Conservation (phyloP, 1,284 basidiomycete species). For the Kwoniella shivajii region DNA sequence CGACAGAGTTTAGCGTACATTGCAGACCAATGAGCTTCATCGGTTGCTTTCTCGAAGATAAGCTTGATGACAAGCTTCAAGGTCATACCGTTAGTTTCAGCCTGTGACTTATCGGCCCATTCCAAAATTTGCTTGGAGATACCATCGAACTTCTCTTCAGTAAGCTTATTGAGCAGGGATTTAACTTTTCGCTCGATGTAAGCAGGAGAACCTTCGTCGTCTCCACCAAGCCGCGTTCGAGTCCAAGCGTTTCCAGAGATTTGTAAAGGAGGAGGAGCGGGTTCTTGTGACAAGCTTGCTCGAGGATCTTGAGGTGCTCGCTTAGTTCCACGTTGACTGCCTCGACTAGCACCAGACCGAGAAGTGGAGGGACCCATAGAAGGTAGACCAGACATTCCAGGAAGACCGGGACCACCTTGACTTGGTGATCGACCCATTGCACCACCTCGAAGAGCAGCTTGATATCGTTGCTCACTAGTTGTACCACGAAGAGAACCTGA, state of each 20-base stretch:
- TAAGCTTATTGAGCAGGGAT: slow-evolving; percentile 90
- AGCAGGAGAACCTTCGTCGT: slow-evolving; percentile 71
- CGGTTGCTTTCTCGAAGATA: slow-evolving; percentile 95
- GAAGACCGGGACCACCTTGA: slow-evolving; percentile 59
- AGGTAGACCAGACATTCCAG: slow-evolving; percentile 29
- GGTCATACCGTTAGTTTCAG: slow-evolving; percentile 90
- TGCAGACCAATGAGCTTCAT: slow-evolving; percentile 92
- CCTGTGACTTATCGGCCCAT: slow-evolving; percentile 91
- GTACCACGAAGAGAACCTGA: slow-evolving; percentile 52
- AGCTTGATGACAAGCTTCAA: slow-evolving; percentile 94
- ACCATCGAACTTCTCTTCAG: slow-evolving; percentile 94
- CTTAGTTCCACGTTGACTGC: slow-evolving; percentile 47
- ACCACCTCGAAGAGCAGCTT: slow-evolving; percentile 30
- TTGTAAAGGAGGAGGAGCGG: slow-evolving; percentile 73
- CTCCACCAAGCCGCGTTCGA: slow-evolving; percentile 50
- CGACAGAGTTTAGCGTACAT: slow-evolving; percentile 95
- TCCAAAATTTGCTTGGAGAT: slow-evolving; percentile 90
- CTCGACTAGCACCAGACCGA: slow-evolving; percentile 37
- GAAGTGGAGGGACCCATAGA: slow-evolving; percentile 32
- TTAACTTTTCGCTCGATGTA: slow-evolving; percentile 93
- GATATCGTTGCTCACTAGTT: slow-evolving; percentile 74
- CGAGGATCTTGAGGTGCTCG: slow-evolving; percentile 45
- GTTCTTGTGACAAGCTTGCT: slow-evolving; percentile 28
- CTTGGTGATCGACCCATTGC: slow-evolving; percentile 74
- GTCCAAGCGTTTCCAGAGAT: slow-evolving; percentile 80